Conservation (phyloP, 305 asterid species). For the Solanum hybrid region DNA sequence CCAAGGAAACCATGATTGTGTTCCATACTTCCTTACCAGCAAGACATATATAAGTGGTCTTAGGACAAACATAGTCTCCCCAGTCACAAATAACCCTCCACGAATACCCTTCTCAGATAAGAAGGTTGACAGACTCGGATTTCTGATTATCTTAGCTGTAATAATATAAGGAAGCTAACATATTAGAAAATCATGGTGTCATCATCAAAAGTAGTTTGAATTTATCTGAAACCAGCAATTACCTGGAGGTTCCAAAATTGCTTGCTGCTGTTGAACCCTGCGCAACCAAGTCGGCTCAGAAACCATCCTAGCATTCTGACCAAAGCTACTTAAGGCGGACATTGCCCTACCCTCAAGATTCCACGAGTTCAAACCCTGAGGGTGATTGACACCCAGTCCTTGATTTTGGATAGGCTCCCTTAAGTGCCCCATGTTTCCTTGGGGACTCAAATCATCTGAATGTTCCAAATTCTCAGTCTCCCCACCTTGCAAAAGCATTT, state of each 20-base stretch:
- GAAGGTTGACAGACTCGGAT: constrained; percentile 45
- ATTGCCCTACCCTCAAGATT: constrained; percentile 84
- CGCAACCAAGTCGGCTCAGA: constrained; percentile 72
- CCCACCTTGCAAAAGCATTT: constrained; percentile 91
- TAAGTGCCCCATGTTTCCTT: constrained; percentile 17
- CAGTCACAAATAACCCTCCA: constrained; percentile 65
- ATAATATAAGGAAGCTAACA: neutral
- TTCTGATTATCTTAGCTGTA: constrained; percentile 30
- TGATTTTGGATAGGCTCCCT: constrained; percentile 27
- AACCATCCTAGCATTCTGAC: constrained; percentile 58
- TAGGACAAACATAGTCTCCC: constrained; percentile 72
- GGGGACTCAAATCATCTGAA: constrained; percentile 21
- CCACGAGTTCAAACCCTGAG: constrained; percentile 30
- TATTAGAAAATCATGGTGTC: neutral
- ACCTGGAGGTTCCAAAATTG: constrained; percentile 56
- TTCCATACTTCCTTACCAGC: constrained; percentile 63
- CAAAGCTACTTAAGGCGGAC: constrained; percentile 80
- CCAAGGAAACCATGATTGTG: constrained; percentile 93
- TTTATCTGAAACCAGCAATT: constrained; percentile 2
- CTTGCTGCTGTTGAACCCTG: constrained; percentile 68
- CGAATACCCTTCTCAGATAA: constrained; percentile 70
- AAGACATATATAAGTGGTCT: constrained; percentile 80
- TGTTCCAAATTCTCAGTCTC: constrained; percentile 42
- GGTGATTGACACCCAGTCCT: constrained; percentile 23
- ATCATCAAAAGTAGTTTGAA: neutral